Evolutionary conservation across 352 stramenopile genomes (phyloP).

Genomic region (Globisporangium nodosum): DNA sequence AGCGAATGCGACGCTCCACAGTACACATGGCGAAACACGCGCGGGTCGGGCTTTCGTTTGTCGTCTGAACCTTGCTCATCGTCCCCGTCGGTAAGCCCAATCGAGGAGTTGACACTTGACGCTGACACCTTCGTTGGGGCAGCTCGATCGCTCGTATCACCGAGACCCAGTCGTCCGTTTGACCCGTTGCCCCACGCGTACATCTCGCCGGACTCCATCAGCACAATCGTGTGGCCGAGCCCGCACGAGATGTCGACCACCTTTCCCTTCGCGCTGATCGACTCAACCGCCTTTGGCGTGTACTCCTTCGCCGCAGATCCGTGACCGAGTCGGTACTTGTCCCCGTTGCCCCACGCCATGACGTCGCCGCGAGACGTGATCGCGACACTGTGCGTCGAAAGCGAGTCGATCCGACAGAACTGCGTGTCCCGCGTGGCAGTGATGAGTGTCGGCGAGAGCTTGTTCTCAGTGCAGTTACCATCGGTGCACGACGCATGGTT

Average conservation of each 20-base stretch:
- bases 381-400: slow-evolving; percentile 78
- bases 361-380: slow-evolving; percentile 60
- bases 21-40: slow-evolving; percentile 37
- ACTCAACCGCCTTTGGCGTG: slow-evolving; percentile 51
- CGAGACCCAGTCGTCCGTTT: slow-evolving; percentile 74
- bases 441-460: slow-evolving; percentile 58
- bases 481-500: slow-evolving; percentile 57
- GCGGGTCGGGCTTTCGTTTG: neutral
- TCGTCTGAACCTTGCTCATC: neutral
- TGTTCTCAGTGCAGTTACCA: slow-evolving; percentile 83
- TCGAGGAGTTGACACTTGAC: neutral
- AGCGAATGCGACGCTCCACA: slow-evolving; percentile 77
- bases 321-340: slow-evolving; percentile 79
- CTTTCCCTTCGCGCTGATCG: slow-evolving; percentile 48
- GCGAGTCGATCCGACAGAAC: slow-evolving; percentile 71
- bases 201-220: slow-evolving; percentile 59
- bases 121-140: slow-evolving; percentile 27
- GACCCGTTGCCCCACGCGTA: slow-evolving; percentile 84
- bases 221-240: slow-evolving; percentile 57
- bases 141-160: slow-evolving; percentile 69
- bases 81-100: neutral
- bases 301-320: slow-evolving; percentile 74
- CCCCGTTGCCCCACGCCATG: slow-evolving; percentile 79
- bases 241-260: slow-evolving; percentile 57
- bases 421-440: slow-evolving; percentile 36